These are phyloP conservation scores for Irpex rosettiformis DNA, from an alignment of 1,284 basidiomycete genomes.

Conservation along the genomic window DNA sequence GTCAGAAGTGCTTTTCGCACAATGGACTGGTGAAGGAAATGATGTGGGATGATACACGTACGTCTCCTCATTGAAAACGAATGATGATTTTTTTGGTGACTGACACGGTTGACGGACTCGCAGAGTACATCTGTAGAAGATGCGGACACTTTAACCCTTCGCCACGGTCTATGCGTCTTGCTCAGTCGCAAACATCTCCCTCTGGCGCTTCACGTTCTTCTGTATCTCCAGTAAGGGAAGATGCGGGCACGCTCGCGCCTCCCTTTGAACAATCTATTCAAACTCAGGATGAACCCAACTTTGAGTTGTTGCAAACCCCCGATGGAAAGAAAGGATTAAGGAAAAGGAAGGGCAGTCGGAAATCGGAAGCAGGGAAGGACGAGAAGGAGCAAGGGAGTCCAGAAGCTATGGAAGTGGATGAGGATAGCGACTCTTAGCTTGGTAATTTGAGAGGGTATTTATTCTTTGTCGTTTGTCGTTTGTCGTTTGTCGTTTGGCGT, in stretches of 20 bases:
- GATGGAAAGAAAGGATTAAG: not conserved
- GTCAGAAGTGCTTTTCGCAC: slow-evolving; percentile 88
- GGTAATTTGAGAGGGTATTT: not conserved
- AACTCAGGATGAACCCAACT: not conserved
- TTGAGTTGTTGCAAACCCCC: not conserved
- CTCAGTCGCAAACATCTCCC: slow-evolving; percentile 42
- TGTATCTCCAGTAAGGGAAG: slow-evolving; percentile 5
- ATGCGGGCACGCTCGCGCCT: slow-evolving; percentile 1
- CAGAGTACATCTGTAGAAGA: slow-evolving; percentile 75
- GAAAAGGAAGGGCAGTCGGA: not conserved
- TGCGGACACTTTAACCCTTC: slow-evolving; percentile 69
- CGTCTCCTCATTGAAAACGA: slow-evolving; percentile 29
- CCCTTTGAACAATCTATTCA: slow-evolving; percentile 2
- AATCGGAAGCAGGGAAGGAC: not conserved
- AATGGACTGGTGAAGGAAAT: slow-evolving; percentile 92
- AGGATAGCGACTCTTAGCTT: not conserved
- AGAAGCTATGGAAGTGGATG: not conserved
- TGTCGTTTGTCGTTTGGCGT: no score
- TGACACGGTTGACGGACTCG: no score
- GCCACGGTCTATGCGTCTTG: not conserved
- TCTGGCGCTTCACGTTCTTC: not conserved
- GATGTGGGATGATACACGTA: slow-evolving; percentile 88
- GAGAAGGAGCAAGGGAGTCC: not conserved
- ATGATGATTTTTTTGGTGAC: not conserved
- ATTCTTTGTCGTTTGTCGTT: not conserved